Conservation (phyloP, 2,329 filamentous ascomycete genomes). For the Colletotrichum sansevieriae region DNA sequence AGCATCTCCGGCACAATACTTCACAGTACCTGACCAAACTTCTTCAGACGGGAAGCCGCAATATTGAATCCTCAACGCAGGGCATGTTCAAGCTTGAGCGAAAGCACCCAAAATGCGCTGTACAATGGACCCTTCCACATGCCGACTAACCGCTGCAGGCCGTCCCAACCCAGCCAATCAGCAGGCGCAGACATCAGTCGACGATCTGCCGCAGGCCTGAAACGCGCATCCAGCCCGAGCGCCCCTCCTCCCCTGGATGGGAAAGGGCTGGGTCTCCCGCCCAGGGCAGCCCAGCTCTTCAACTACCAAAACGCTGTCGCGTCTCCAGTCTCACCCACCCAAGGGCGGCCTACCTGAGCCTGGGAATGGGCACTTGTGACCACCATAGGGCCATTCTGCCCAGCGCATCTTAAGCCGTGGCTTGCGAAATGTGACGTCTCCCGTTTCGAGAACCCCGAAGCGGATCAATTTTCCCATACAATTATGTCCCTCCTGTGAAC, state of each 20-base stretch:
- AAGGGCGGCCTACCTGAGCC: slow-evolving; percentile 28
- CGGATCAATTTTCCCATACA: slow-evolving; percentile 32
- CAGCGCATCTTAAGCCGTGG: slow-evolving; percentile 39
- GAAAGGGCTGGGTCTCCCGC: slow-evolving; percentile 17
- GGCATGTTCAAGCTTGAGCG: not conserved
- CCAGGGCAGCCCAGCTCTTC: slow-evolving; percentile 9
- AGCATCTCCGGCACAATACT: not conserved
- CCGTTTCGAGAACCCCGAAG: slow-evolving; percentile 46
- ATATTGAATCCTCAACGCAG: not conserved
- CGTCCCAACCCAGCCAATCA: slow-evolving; percentile 35
- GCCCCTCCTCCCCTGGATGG: slow-evolving; percentile 30
- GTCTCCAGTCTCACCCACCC: slow-evolving; percentile 37
- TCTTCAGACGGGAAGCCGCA: slow-evolving; percentile 15
- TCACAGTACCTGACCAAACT: not conserved
- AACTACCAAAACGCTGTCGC: slow-evolving; percentile 35
- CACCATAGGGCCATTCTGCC: slow-evolving; percentile 33
- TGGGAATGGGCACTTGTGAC: slow-evolving; percentile 40
- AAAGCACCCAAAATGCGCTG: not conserved
- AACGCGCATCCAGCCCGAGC: slow-evolving; percentile 33
- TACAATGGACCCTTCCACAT: slow-evolving; percentile 28
- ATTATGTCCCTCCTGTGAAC: slow-evolving; percentile 24
- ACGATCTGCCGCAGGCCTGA: slow-evolving; percentile 46
- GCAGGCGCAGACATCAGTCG: slow-evolving; percentile 36
- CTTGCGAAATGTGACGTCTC: slow-evolving; percentile 45
- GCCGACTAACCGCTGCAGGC: slow-evolving; percentile 39